Evolutionary conservation across 306 rosid species (phyloP), one percentile per base, ranked within the genome.

Genomic region (Castanopsis chinensis): DNA sequence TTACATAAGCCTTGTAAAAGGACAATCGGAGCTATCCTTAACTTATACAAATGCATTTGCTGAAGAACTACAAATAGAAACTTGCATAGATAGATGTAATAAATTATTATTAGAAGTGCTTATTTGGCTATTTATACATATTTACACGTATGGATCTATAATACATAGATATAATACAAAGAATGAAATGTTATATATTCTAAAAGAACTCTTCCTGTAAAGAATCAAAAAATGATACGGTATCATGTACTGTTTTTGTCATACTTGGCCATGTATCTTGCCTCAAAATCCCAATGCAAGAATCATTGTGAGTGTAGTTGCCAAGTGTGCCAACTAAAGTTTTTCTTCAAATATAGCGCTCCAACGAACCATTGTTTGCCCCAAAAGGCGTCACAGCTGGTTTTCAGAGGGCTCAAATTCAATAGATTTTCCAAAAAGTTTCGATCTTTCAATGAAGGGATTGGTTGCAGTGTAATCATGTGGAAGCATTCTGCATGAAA

Each of bases 141-240:
- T 88, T 73, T 82, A 82, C 78, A 84, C 59, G 54, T 32, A 59
- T 52, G 81, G 78, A 23, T 80, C 33, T 69, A 76, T 53, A 53
- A 81, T 81, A 81, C 69, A 81, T 18, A 0, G 53, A 78, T 75
- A 78, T 70, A 69, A 76, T 49, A 71, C 74, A 83, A 83, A 73
- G 71, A 80, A 85, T 82, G 79, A 87, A 82, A 80, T 9, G 58
- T 78, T 61, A 55, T 72, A 60, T 84, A 75, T 75, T 37, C 91
- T 92, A 84, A 71, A 79, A 85, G 73, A 83, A 80, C 79, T 73
- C 71, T 64, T 32, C 79, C 79, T 65, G 73, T 80, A 86, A 90
- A 85, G 84, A 92, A 90, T 85, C 33, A 89, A 92, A 91, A 79
- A 91, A 90, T 90, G 60, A 74, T 69, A 53, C 68, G 49, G 64